phyloP scores from a whole-genome alignment of 805 yeast species.

The Wickerhamiella dianesei region DNA sequence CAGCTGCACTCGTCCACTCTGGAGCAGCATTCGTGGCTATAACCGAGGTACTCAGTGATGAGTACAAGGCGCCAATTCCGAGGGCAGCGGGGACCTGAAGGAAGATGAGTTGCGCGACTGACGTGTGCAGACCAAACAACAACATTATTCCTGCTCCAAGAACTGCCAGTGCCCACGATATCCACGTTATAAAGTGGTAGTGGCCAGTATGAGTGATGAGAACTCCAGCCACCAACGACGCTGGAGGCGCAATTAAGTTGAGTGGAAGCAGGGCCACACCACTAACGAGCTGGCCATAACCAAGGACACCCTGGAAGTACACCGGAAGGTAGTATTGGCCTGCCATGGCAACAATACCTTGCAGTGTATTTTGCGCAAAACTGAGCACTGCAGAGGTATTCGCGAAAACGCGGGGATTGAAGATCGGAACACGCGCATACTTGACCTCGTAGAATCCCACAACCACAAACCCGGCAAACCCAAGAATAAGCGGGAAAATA shows the following conservation, averaged over 20 bases:
- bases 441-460: constrained; percentile 28
- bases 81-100: constrained; percentile 34
- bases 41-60: constrained; percentile 25
- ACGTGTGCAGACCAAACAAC: constrained; percentile 28
- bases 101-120: constrained; percentile 30
- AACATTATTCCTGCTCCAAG: constrained; percentile 34
- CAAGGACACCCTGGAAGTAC: constrained; percentile 38
- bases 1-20: constrained; percentile 22
- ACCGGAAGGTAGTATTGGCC: constrained; percentile 29
- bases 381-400: constrained; percentile 29
- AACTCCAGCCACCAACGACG: constrained; percentile 29
- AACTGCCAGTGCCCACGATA: constrained; percentile 28
- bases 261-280: constrained; percentile 36
- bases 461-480: constrained; percentile 25
- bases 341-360: constrained; percentile 28
- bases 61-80: constrained; percentile 35
- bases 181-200: constrained; percentile 31
- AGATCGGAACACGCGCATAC: constrained; percentile 34
- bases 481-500: constrained; percentile 35
- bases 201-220: constrained; percentile 28
- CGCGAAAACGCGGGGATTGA: constrained; percentile 31
- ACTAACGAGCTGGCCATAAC: constrained; percentile 31
- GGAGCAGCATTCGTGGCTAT: constrained; percentile 22
- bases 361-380: constrained; percentile 27
- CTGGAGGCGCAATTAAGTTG: constrained; percentile 29